Evolutionary conservation across 2,329 filamentous ascomycete genomes (phyloP).

Genomic region (Xylaria sp.): DNA sequence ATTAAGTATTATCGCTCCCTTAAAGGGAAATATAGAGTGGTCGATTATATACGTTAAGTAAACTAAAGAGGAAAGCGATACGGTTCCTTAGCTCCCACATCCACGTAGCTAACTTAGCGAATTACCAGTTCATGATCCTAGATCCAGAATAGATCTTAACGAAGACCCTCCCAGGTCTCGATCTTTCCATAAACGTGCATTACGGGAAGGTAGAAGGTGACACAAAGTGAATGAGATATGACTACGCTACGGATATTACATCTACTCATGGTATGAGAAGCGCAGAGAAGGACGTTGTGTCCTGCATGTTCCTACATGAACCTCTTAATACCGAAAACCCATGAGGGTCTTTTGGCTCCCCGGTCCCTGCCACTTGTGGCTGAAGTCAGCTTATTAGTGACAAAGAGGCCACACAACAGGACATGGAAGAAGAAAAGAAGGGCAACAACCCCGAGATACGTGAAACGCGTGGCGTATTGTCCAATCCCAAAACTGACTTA

Average conservation of each 20-base stretch:
- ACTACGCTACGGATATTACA: background rate
- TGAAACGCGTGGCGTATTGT: slow-evolving; percentile 35
- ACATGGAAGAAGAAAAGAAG: slow-evolving; percentile 1
- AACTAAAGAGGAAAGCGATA: slow-evolving; percentile 12
- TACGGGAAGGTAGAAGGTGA: background rate
- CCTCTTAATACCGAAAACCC: slow-evolving; percentile 14
- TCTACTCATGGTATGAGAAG: background rate
- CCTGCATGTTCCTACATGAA: slow-evolving; percentile 19
- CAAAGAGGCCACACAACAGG: background rate
- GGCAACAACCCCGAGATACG: slow-evolving; percentile 15
- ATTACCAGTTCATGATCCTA: background rate
- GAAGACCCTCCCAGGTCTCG: slow-evolving; percentile 23
- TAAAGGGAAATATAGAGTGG: background rate
- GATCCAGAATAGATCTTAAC: background rate
- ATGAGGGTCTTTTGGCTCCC: background rate
- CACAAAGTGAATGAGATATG: background rate
- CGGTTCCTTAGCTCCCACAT: background rate
- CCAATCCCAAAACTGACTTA: background rate
- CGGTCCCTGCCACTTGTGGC: slow-evolving; percentile 17
- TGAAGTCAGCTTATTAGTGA: slow-evolving; percentile 32
- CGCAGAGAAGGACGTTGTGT: background rate
- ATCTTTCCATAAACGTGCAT: background rate
- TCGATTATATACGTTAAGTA: background rate
- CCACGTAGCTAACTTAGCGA: background rate
- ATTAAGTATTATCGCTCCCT: background rate